Evolutionary conservation across 1,284 basidiomycete genomes (phyloP), one percentile per base, ranked within the genome.

Genomic region (Malassezia psittaci): DNA sequence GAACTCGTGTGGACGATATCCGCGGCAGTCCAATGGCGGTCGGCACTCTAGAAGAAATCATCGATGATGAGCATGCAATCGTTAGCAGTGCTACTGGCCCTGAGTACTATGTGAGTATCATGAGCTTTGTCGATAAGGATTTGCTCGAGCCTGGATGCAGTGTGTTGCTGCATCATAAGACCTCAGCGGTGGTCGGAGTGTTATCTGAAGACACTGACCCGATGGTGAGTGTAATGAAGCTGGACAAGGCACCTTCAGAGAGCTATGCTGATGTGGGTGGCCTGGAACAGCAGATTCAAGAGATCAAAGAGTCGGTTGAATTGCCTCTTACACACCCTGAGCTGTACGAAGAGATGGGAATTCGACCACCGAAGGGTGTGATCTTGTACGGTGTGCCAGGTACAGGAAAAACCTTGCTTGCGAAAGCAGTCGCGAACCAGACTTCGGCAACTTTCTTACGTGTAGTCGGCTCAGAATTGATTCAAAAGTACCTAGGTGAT

Each of bases 41-140:
- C 51, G 94, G 94, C 36, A 89, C 90, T 0, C 80, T 99, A 67
- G 94, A 98, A 78, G 94, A 99, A 78, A 96, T 99, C 68, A 94
- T 99, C 72, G 94, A 98, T 79, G 94, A 99, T 78, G 94, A 99
- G 81, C 94, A 98, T 76, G 93, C 94, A 18, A 96, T 99, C 76
- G 86, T 99, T 69, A 91, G 88, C 76, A 88, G 88, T 10, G 83
- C 89, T 16, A 89, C 88, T 38, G 93, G 94, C 1, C 91, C 93
- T 33, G 94, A 98, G 76, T 91, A 86, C 77, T 99, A 99, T 75
- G 94, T 99, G 64, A 86, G 89, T 42, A 96, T 98, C 76, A 90
- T 96, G 87, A 89, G 86, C 62, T 94, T 94, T 73, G 93, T 99
- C 66, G 93, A 99, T 83, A 98, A 98, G 79, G 93, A 99, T 75